A percentile compares a stretch with the other conserved stretches of the same genome.
These are phyloP conservation scores for Wickerhamiella allomyrinae DNA, from an alignment of 805 yeast species.

Conservation along the genomic window DNA sequence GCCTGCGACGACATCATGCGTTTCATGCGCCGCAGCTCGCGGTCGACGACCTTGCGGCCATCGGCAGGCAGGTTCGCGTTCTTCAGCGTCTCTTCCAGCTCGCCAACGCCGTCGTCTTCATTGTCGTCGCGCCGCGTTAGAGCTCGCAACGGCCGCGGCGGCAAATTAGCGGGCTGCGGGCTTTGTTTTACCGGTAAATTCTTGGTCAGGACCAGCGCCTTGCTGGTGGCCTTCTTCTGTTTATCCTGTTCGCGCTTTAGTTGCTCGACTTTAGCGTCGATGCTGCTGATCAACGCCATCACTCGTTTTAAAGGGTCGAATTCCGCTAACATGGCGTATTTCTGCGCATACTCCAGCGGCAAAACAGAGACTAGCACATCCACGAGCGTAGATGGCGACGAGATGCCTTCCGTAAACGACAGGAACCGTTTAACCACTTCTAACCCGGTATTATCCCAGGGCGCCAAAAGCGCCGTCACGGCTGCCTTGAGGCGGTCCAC, in stretches of 20 bases:
- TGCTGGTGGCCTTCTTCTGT: slow-evolving; percentile 3
- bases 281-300: slow-evolving; percentile 9
- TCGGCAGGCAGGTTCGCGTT: slow-evolving; percentile 20
- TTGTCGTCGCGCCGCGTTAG: slow-evolving; percentile 9
- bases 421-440: slow-evolving; percentile 12
- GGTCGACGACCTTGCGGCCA: slow-evolving; percentile 24
- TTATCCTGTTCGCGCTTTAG: slow-evolving; percentile 1
- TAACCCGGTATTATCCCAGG: slow-evolving; percentile 7
- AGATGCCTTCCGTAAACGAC: slow-evolving; percentile 12
- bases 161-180: neutral
- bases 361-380: slow-evolving; percentile 26
- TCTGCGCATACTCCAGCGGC: slow-evolving; percentile 22
- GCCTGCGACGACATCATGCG: slow-evolving; percentile 30
- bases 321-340: slow-evolving; percentile 20
- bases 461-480: slow-evolving; percentile 8
- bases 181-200: neutral
- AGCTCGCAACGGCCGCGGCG: neutral
- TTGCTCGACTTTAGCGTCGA: slow-evolving; percentile 12
- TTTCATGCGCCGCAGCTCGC: slow-evolving; percentile 27
- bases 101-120: slow-evolving; percentile 26
- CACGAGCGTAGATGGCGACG: slow-evolving; percentile 21
- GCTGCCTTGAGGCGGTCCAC: slow-evolving; percentile 10
- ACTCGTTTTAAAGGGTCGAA: slow-evolving; percentile 18
- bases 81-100: slow-evolving; percentile 19
- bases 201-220: neutral